Conservation (phyloP, 1,139 yeast genomes). For the Pichia sp. region DNA sequence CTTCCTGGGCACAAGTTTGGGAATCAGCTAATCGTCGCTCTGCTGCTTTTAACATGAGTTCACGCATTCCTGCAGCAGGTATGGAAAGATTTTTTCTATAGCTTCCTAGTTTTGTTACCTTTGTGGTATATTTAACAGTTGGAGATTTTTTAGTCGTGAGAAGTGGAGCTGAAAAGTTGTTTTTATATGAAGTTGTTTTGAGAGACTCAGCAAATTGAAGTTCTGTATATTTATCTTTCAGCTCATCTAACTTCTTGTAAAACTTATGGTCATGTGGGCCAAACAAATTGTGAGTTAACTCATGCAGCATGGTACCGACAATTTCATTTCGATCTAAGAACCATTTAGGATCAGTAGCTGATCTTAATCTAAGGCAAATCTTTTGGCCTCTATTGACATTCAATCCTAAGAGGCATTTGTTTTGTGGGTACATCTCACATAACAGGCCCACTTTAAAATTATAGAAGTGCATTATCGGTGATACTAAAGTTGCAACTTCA, state of each 20-base stretch:
- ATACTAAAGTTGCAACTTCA: slow-evolving; percentile 53
- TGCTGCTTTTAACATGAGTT: slow-evolving; percentile 59
- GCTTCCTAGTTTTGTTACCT: slow-evolving; percentile 20
- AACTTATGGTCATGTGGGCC: slow-evolving; percentile 80
- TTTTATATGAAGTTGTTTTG: slow-evolving; percentile 4
- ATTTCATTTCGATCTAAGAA: slow-evolving; percentile 64
- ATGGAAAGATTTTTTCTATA: slow-evolving; percentile 13
- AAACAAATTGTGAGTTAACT: slow-evolving; percentile 67
- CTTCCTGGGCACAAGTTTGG: slow-evolving; percentile 40
- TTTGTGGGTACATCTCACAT: slow-evolving; percentile 81
- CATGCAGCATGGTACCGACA: slow-evolving; percentile 83
- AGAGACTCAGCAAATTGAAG: slow-evolving; percentile 41
- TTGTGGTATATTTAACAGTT: slow-evolving; percentile 5
- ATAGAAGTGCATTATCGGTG: slow-evolving; percentile 69
- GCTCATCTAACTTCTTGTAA: slow-evolving; percentile 55
- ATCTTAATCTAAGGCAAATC: slow-evolving; percentile 65
- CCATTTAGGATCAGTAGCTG: slow-evolving; percentile 43
- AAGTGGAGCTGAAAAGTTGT: slow-evolving; percentile 6
- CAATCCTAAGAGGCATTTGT: slow-evolving; percentile 60
- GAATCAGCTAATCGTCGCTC: slow-evolving; percentile 53
- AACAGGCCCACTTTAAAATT: slow-evolving; percentile 60
- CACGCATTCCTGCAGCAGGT: slow-evolving; percentile 25
- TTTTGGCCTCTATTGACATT: slow-evolving; percentile 82
- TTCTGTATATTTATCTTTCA: slow-evolving; percentile 51
- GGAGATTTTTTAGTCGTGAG: background rate